Evolutionary conservation across 1,284 basidiomycete species (phyloP).

Genomic region (Xerocomus minutiporus): DNA sequence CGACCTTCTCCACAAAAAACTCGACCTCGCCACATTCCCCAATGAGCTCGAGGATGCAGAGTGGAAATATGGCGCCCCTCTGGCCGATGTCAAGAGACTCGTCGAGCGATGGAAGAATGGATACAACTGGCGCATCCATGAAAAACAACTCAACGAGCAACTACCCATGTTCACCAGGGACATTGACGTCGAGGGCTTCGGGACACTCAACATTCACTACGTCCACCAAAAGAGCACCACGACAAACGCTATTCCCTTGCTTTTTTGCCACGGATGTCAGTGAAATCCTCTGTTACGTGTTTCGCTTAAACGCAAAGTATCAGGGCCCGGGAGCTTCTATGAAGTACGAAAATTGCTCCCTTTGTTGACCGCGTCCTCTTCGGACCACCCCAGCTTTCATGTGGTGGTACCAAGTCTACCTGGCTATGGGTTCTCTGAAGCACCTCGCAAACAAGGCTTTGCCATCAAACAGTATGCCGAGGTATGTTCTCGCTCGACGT

Average conservation of each 20-base stretch:
- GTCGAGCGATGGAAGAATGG: conserved; percentile 36
- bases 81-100: conserved; percentile 39
- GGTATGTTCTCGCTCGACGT: conserved; percentile 18
- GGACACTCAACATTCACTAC: conserved; percentile 41
- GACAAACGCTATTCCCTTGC: conserved; percentile 39
- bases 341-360: conserved; percentile 55
- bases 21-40: conserved; percentile 35
- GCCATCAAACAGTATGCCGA: conserved; percentile 37
- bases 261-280: conserved; percentile 49
- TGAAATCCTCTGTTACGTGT: background rate
- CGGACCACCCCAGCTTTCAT: conserved; percentile 53
- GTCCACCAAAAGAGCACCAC: conserved; percentile 38
- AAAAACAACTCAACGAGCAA: conserved; percentile 36
- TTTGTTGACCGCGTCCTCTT: conserved; percentile 38
- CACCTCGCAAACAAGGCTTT: conserved; percentile 37
- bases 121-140: conserved; percentile 44
- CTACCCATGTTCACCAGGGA: conserved; percentile 44
- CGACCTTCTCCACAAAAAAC: conserved; percentile 31
- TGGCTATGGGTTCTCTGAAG: conserved; percentile 53
- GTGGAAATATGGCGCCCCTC: conserved; percentile 40
- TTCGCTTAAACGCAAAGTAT: background rate
- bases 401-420: conserved; percentile 54
- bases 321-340: conserved; percentile 56
- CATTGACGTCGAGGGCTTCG: conserved; percentile 36
- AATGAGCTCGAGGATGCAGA: conserved; percentile 39